Base-by-base conservation (phyloP, 2,329 filamentous ascomycete genomes). In the Penicillium sp. region DNA sequence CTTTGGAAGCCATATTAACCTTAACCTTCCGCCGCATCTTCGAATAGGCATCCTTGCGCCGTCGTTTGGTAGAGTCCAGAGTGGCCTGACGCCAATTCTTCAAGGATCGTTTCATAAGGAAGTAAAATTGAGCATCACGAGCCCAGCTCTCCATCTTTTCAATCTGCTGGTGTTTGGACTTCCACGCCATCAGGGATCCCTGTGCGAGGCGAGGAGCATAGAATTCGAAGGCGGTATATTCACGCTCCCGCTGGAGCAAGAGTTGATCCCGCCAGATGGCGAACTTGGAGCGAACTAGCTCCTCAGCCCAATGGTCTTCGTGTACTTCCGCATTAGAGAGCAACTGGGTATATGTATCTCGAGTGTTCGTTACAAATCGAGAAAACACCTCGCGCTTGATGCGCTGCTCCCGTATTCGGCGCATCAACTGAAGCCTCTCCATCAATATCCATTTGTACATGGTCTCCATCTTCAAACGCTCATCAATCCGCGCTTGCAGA, bases 401-500 rank as follows among this genome's bases (percentile, higher is more conserved):
- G 13, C 75, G 74, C 61, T 77, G 73, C n/a, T 79, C 75, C 40
- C 69, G 72, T 51, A 79, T 73, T 51, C 76, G 71, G 58, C 72
- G 73, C 71, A 79, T 73, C 30, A 81, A 71, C 22, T 72, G 70
- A 51, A 69, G 77, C 62, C 81, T 72, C 57, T 80, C 81, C 37
- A 82, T 80, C 33, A 89, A 68, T n/a, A 84, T 80, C 86, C 86
- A 89, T 71, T 81, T 86, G 71, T 87, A 87, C 62, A 89, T 76
- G 6, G 78, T 74, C 68, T 88, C 82, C 33, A 84, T 74, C 45
- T 84, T 76, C 43, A 87, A 65, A 3, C 86, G 81, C 63, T 85
- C 81, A 63, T 87, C 80, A 52, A 87, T 84, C 14, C 80, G 82
- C 22, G 80, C 76, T 52, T 74, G 76, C 1, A 89, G 73, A 16